Evolutionary conservation across 2,329 filamentous ascomycete species (phyloP), one percentile per base, ranked within the genome.

Genomic region (Bipolaris oryzae): DNA sequence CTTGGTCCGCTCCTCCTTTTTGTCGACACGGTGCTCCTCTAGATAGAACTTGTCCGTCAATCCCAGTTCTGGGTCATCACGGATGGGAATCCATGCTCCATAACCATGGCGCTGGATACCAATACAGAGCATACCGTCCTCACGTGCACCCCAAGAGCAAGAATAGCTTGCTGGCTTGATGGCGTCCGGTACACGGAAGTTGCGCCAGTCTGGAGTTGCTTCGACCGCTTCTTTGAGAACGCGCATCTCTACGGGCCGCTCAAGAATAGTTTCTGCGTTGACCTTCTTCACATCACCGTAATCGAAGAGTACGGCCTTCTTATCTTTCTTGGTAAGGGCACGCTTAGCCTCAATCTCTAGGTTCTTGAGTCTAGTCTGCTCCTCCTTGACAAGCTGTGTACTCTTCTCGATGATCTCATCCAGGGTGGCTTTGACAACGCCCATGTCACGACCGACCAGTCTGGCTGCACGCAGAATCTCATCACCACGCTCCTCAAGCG

Each of bases 11-110:
- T 97, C 92, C 69, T 95, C 93, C 75, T 98, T 98, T 79, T 96
- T 95, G 75, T 96, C 95, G 16, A 98, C 94, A n/a, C 94, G 90
- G 75, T 98, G 93, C 76, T 99, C 96, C 74, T 99, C 95, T 1
- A 99, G 80, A 79, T 96, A 99, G 74, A 98, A 91, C 72, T 97
- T 98, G 68, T 96, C 92, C 1, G 82, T 80, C 79, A 99, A 88
- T 7, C 87, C 90, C 20, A 99, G 85, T 31, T 97, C 92, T 1
- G 86, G 79, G 71, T 99, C 95, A 67, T 99, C 95, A 6, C 95
- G 89, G 68, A 99, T 98, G 66, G 93, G 89, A 1, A 89, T 85
- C 95, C 95, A 99, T 2, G 94, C 93, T 54, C 96, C 96, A 71
- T 96, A 98, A 2, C 95, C 95, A 72, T 99, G 94, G 53, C 89